phyloP scores from a whole-genome alignment of 2,329 filamentous ascomycete genomes.

The Rhynchosporium agropyri region DNA sequence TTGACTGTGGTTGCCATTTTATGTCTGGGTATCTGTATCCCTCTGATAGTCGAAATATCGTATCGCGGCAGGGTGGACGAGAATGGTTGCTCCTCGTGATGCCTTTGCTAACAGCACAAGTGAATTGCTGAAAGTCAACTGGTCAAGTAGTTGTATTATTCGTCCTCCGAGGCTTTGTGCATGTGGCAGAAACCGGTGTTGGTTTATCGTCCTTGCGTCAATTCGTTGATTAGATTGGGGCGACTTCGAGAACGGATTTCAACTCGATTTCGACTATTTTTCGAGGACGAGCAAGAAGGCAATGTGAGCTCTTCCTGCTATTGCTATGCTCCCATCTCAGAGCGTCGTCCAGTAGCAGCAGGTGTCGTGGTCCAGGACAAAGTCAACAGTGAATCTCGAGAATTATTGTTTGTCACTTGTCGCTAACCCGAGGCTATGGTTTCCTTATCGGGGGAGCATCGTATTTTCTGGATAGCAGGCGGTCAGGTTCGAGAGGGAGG shows the following conservation, averaged over 20 bases:
- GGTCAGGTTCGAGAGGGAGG: constrained; percentile 22
- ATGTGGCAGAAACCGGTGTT: constrained; percentile 2
- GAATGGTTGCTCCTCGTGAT: constrained; percentile 8
- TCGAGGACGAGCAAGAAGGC: constrained; percentile 27
- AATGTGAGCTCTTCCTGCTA: constrained; percentile 26
- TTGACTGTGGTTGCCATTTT: constrained; percentile 36
- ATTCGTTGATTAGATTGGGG: constrained; percentile 6
- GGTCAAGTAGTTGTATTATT: neutral
- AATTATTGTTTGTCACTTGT: constrained; percentile 26
- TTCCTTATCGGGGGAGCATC: constrained; percentile 38
- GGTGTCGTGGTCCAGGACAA: constrained; percentile 16
- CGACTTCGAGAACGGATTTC: constrained; percentile 3
- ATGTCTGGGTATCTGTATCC: neutral
- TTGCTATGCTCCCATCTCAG: constrained; percentile 27
- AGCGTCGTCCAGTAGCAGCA: neutral
- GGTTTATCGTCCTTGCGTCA: neutral
- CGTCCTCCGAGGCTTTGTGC: neutral
- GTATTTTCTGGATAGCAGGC: constrained; percentile 1
- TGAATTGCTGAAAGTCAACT: too few relatives aligned
- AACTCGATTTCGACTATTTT: neutral
- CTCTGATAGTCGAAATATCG: constrained; percentile 15
- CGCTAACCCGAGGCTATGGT: constrained; percentile 18
- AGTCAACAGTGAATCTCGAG: constrained; percentile 11
- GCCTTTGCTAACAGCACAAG: neutral
- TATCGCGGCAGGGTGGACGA: constrained; percentile 19